Conservation (phyloP, 306 rosid species). For the Abrus pulchellus region DNA sequence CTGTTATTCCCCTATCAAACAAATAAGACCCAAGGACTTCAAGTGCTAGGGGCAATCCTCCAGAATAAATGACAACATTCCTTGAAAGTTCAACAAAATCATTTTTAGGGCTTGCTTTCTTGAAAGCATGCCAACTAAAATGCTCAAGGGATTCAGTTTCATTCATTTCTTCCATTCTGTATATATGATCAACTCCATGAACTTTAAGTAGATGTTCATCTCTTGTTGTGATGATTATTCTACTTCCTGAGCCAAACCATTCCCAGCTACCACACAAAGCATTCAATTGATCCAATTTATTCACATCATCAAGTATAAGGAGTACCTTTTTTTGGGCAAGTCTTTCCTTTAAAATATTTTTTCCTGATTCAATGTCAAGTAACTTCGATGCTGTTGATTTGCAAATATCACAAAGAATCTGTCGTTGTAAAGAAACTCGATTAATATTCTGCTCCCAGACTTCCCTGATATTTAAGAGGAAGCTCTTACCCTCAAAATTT, state of each 20-base stretch:
- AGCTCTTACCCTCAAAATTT: slow-evolving; percentile 20
- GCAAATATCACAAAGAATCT: not conserved
- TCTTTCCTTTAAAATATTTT: not conserved
- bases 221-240: slow-evolving; percentile 40
- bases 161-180: not conserved
- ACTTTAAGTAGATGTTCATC: not conserved
- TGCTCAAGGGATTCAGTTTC: slow-evolving; percentile 36
- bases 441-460: not conserved
- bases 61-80: slow-evolving; percentile 2
- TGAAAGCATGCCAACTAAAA: slow-evolving; percentile 52
- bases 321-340: not conserved
- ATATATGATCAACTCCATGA: not conserved
- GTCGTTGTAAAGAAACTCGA: not conserved
- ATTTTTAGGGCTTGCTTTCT: not conserved
- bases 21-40: slow-evolving; percentile 36
- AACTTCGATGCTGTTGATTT: not conserved
- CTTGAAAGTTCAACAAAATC: slow-evolving; percentile 2
- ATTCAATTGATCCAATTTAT: not conserved
- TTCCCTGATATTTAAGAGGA: slow-evolving; percentile 21
- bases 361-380: slow-evolving; percentile 21
- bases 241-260: slow-evolving; percentile 35
- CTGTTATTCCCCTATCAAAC: not conserved
- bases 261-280: slow-evolving; percentile 35
- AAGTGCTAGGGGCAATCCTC: slow-evolving; percentile 46
- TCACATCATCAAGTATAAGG: slow-evolving; percentile 43